Percentiles rank a stretch among this genome's conserved stretches.
phyloP scores from a whole-genome alignment of 2,329 filamentous ascomycete genomes.

The Aspergillus vadensis region DNA sequence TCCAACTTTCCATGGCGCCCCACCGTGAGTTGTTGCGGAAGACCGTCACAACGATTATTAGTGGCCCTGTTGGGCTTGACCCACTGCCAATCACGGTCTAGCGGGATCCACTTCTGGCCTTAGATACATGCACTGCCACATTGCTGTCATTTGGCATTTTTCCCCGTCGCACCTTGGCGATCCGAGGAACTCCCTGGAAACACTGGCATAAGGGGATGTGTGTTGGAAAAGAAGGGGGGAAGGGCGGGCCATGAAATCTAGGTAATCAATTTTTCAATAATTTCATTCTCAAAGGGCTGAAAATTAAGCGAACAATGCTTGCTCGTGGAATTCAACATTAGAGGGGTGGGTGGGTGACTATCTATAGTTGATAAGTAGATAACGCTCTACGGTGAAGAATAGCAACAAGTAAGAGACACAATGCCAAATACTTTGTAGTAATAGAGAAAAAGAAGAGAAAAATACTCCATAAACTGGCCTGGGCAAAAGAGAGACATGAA shows the following conservation, averaged over 20 bases:
- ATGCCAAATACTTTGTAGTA: background rate
- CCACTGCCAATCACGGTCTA: constrained; percentile 21
- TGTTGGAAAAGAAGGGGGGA: background rate
- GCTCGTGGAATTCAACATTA: too few relatives aligned
- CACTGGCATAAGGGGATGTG: background rate
- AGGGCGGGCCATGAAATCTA: background rate
- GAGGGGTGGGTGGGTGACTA: too few relatives aligned
- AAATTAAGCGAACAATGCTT: background rate
- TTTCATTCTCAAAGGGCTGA: background rate
- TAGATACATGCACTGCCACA: constrained; percentile 33
- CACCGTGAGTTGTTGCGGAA: constrained; percentile 18
- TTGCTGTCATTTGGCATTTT: constrained; percentile 27
- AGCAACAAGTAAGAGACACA: background rate
- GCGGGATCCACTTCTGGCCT: constrained; percentile 22
- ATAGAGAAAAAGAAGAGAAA: background rate
- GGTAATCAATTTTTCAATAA: background rate
- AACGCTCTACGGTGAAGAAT: background rate
- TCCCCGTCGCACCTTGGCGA: constrained; percentile 8
- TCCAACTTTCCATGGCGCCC: constrained; percentile 14
- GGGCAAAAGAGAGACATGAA: background rate
- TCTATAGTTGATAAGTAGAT: too few relatives aligned
- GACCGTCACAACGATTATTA: constrained; percentile 19
- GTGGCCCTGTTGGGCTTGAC: constrained; percentile 21
- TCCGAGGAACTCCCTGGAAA: constrained; percentile 18
- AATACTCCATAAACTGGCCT: background rate